A percentile compares a stretch with the other conserved stretches of the same genome.
phyloP scores from a whole-genome alignment of 805 yeast species.

The Middelhovenomyces tepae region DNA sequence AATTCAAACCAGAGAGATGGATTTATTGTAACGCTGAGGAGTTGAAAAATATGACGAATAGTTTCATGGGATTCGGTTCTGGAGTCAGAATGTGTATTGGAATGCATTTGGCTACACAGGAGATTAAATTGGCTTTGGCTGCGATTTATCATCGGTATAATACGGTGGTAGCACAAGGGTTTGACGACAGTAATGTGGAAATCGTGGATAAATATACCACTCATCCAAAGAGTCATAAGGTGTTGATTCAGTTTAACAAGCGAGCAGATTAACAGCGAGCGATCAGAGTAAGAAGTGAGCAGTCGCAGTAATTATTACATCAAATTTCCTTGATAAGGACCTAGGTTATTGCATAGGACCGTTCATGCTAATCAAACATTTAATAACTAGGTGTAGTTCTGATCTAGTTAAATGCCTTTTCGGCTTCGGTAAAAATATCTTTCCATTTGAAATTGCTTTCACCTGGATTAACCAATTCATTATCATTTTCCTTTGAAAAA shows the following conservation, averaged over 20 bases:
- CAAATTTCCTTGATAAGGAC: too few species aligned
- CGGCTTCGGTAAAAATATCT: too few species aligned
- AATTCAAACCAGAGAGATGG: conserved; percentile 60
- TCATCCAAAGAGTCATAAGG: conserved; percentile 43
- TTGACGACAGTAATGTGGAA: conserved; percentile 42
- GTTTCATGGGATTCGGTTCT: conserved; percentile 62
- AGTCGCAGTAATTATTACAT: too few species aligned
- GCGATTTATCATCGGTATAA: conserved; percentile 32
- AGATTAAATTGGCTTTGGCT: conserved; percentile 51
- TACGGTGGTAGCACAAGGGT: conserved; percentile 13
- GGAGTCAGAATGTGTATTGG: conserved; percentile 73
- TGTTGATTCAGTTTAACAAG: conserved; percentile 35
- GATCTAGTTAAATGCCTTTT: too few species aligned
- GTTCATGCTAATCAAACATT: too few species aligned
- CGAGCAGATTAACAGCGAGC: background rate
- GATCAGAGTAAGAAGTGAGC: too few species aligned
- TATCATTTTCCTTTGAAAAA: too few species aligned
- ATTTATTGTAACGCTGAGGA: conserved; percentile 27
- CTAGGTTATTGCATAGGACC: too few species aligned
- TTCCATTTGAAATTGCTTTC: too few species aligned
- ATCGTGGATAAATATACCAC: conserved; percentile 52
- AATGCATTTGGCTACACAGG: conserved; percentile 55
- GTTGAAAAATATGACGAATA: conserved; percentile 38
- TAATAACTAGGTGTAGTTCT: too few species aligned
- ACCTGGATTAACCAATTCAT: too few species aligned